phyloP scores from a whole-genome alignment of 2,329 filamentous ascomycete species.

The Pleomassaria siparia region DNA sequence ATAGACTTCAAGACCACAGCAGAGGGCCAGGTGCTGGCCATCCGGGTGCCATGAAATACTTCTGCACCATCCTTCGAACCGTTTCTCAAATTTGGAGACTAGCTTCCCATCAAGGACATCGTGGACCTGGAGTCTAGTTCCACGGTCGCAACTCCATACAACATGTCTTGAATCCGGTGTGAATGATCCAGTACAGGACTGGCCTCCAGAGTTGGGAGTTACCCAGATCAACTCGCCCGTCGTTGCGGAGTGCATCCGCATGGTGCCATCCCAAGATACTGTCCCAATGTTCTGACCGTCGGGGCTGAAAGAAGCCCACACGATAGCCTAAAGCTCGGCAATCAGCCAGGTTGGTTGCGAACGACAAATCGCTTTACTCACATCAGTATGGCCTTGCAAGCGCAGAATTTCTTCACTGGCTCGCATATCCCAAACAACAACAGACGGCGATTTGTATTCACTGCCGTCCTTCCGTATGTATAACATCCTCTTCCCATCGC shows the following conservation, averaged over 20 bases:
- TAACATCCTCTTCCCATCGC: conserved; percentile 20
- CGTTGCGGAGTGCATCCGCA: conserved; percentile 26
- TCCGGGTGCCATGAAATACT: conserved; percentile 28
- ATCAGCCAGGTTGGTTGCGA: not conserved
- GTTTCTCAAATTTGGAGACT: conserved; percentile 15
- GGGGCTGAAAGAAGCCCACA: conserved; percentile 30
- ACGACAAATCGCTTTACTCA: not conserved
- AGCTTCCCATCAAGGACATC: conserved; percentile 17
- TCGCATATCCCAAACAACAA: conserved; percentile 24
- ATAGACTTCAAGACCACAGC: conserved; percentile 17
- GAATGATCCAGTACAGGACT: conserved; percentile 30
- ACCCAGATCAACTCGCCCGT: conserved; percentile 24
- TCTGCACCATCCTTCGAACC: conserved; percentile 20
- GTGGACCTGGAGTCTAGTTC: conserved; percentile 19
- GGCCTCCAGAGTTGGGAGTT: conserved; percentile 15
- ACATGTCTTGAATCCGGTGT: conserved; percentile 27
- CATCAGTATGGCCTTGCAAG: conserved; percentile 28
- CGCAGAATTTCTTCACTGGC: conserved; percentile 14
- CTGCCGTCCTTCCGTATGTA: conserved; percentile 18
- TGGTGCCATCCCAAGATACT: conserved; percentile 30
- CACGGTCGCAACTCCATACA: conserved; percentile 24
- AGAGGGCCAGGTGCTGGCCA: conserved; percentile 23
- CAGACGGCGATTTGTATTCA: conserved; percentile 11
- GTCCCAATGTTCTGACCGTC: conserved; percentile 23
- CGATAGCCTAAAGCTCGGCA: conserved; percentile 11